Conservation (phyloP, 1,284 basidiomycete species). For the Pyrrhoderma lamaoense region DNA sequence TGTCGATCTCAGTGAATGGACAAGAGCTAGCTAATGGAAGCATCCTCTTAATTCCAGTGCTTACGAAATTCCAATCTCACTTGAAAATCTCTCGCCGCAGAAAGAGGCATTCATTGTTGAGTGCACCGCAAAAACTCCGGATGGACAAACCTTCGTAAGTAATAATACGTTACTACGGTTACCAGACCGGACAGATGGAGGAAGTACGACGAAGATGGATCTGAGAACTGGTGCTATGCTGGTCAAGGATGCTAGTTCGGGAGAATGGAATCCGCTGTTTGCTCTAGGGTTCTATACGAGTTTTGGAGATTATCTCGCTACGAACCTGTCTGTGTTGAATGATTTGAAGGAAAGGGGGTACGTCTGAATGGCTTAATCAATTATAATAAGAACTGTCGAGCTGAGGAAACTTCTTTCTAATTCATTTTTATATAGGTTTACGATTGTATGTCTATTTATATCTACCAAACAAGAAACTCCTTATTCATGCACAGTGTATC, state of each 20-base stretch:
- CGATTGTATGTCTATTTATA: slow-evolving; percentile 24
- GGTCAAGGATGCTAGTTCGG: slow-evolving; percentile 43
- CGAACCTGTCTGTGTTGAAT: slow-evolving; percentile 49
- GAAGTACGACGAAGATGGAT: slow-evolving; percentile 44
- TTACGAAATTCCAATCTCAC: slow-evolving; percentile 42
- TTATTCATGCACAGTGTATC: slow-evolving; percentile 8
- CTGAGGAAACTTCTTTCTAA: not conserved
- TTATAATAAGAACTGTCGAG: not conserved
- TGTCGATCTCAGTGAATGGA: slow-evolving; percentile 39
- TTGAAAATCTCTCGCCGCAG: slow-evolving; percentile 38
- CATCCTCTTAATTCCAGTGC: slow-evolving; percentile 51
- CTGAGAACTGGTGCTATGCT: slow-evolving; percentile 59
- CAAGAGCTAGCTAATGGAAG: slow-evolving; percentile 32
- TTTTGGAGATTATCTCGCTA: slow-evolving; percentile 51
- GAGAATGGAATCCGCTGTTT: slow-evolving; percentile 51
- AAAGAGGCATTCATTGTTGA: slow-evolving; percentile 41
- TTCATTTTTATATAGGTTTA: slow-evolving; percentile 27
- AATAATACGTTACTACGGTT: slow-evolving; percentile 47
- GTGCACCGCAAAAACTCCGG: slow-evolving; percentile 37
- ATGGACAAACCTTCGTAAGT: slow-evolving; percentile 37
- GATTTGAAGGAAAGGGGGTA: slow-evolving; percentile 58
- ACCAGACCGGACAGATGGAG: slow-evolving; percentile 41
- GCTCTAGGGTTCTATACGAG: slow-evolving; percentile 70
- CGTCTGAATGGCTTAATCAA: slow-evolving; percentile 22
- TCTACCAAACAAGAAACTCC: not conserved